Evolutionary conservation across 202 grass and related monocot genomes (phyloP).

Genomic region (Setaria viridis): DNA sequence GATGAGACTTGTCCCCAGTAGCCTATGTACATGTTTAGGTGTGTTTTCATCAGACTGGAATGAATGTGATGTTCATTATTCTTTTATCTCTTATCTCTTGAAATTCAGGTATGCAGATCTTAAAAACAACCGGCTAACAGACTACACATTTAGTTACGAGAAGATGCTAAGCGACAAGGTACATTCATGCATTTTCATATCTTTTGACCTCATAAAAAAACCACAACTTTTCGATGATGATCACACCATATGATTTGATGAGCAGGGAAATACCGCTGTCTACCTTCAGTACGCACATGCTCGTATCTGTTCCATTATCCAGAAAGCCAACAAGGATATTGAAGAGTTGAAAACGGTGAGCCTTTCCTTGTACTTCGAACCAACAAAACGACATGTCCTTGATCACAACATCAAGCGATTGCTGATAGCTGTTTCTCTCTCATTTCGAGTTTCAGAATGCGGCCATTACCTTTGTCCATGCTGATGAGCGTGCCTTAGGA

Average conservation of each 20-base stretch:
- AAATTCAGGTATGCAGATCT: constrained; percentile 85
- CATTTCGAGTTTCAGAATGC: constrained; percentile 54
- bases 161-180: constrained; percentile 95
- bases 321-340: constrained; percentile 72
- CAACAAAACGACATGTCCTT: neutral
- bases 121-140: constrained; percentile 86
- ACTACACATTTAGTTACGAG: constrained; percentile 89
- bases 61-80: too few relatives aligned
- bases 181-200: constrained; percentile 26
- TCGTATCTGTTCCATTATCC: constrained; percentile 88
- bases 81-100: neutral
- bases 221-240: neutral
- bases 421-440: neutral
- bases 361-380: constrained; percentile 30
- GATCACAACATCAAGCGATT: neutral
- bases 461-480: constrained; percentile 61
- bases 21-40: too few relatives aligned
- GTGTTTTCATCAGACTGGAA: too few relatives aligned
- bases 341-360: constrained; percentile 67
- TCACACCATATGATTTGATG: neutral
- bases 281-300: constrained; percentile 90
- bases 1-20: too few relatives aligned
- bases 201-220: neutral
- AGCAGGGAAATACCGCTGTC: constrained; percentile 91
- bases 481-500: constrained; percentile 75